These are phyloP conservation scores for Sporothrix schenckii DNA, from an alignment of 2,329 filamentous ascomycete genomes.

Conservation along the genomic window DNA sequence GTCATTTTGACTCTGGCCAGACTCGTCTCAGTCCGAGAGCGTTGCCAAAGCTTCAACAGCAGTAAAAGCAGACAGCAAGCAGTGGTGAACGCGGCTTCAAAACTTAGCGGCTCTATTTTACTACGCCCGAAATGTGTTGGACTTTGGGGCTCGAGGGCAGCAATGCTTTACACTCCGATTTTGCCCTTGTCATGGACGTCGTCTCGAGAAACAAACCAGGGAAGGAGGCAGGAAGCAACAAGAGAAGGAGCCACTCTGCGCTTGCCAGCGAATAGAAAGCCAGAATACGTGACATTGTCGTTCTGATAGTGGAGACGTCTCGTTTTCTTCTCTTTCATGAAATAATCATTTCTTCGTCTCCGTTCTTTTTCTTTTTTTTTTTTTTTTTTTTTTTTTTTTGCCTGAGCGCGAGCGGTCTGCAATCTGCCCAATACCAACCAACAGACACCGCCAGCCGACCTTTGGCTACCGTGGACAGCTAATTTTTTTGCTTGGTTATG, in stretches of 20 bases:
- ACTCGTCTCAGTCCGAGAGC: not conserved
- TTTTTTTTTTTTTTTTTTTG: not conserved
- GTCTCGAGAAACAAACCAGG: not conserved
- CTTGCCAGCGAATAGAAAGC: not conserved
- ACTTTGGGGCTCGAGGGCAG: not conserved
- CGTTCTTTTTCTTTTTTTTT: not conserved
- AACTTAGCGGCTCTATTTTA: not conserved
- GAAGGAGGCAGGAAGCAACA: not conserved
- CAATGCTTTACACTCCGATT: not conserved
- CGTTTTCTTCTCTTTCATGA: not conserved
- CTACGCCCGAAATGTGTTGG: not conserved
- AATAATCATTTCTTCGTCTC: not conserved
- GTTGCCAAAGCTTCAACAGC: not conserved
- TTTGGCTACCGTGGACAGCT: not conserved
- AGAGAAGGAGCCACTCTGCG: conserved; percentile 17
- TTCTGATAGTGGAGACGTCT: conserved; percentile 15
- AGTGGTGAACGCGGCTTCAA: not conserved
- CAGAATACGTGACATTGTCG: not conserved
- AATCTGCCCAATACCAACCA: conserved; percentile 11
- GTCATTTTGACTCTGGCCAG: conserved; percentile 14
- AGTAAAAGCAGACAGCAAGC: conserved; percentile 16
- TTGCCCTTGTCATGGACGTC: conserved; percentile 5
- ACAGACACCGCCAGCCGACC: not conserved
- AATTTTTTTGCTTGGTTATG: not conserved
- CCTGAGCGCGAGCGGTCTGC: conserved; percentile 21